Conservation (phyloP, 805 yeast genomes). For the Danielia oregonensis region DNA sequence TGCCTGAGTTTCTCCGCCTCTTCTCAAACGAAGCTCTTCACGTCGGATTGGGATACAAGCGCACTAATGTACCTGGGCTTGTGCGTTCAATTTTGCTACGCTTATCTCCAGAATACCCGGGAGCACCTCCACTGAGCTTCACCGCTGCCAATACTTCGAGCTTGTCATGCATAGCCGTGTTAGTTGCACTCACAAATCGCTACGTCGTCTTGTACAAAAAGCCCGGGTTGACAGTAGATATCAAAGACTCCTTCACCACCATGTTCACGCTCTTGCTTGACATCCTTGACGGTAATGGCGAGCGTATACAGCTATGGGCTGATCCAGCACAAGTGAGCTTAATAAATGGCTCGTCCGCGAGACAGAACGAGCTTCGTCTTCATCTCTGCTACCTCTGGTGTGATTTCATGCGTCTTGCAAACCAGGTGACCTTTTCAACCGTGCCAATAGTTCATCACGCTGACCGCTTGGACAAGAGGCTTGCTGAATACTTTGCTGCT, state of each 20-base stretch:
- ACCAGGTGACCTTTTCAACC: constrained; percentile 23
- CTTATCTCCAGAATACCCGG: neutral
- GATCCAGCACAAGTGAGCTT: constrained; percentile 28
- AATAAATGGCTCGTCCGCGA: constrained; percentile 13
- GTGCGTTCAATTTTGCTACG: constrained; percentile 6
- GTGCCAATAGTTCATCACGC: constrained; percentile 22
- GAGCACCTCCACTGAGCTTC: neutral
- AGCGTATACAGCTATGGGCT: constrained; percentile 28
- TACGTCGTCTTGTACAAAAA: constrained; percentile 17
- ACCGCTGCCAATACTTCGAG: too few relatives aligned
- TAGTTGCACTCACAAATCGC: constrained; percentile 22
- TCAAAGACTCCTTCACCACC: constrained; percentile 15
- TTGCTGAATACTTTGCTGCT: constrained; percentile 16
- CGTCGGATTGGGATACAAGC: constrained; percentile 15
- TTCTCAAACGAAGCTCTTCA: constrained; percentile 24
- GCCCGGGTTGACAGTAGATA: constrained; percentile 13
- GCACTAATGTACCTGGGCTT: constrained; percentile 7
- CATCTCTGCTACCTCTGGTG: constrained; percentile 34
- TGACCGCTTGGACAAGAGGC: constrained; percentile 16
- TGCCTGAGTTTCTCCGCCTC: constrained; percentile 13
- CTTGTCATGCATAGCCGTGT: constrained; percentile 1
- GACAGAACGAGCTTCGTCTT: constrained; percentile 21
- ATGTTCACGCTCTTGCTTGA: constrained; percentile 20
- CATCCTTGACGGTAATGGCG: constrained; percentile 11
- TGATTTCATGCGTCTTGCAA: constrained; percentile 30